Evolutionary conservation across 176 grass and related monocot genomes (phyloP).

Genomic region (Bonia amplexicaulis): DNA sequence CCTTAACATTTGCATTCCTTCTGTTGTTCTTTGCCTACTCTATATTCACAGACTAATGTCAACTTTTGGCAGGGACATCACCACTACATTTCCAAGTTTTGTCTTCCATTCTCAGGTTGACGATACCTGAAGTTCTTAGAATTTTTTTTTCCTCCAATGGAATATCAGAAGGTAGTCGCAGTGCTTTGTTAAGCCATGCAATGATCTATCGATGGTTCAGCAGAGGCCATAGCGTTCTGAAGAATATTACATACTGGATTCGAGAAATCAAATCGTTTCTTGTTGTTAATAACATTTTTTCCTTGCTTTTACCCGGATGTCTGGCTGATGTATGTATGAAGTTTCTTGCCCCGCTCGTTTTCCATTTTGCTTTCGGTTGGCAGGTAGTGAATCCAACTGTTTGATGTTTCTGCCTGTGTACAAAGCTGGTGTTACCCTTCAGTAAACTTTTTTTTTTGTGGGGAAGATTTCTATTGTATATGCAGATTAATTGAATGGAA

Average conservation of each 20-base stretch:
- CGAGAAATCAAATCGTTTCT: background rate
- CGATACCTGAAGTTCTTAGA: constrained; percentile 33
- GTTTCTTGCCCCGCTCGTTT: background rate
- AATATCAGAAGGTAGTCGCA: constrained; percentile 4
- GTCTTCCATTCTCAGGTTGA: constrained; percentile 67
- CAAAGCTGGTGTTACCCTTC: constrained; percentile 7
- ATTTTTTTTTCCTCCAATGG: background rate
- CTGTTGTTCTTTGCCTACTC: background rate
- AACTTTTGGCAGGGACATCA: constrained; percentile 46
- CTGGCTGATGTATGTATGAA: background rate
- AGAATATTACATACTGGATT: background rate
- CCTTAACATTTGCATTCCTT: background rate
- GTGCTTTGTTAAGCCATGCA: constrained; percentile 20
- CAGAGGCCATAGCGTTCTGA: background rate
- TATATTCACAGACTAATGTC: background rate
- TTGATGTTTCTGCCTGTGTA: constrained; percentile 14
- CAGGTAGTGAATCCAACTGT: background rate
- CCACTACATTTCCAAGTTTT: constrained; percentile 66
- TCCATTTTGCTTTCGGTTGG: background rate
- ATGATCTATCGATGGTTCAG: background rate
- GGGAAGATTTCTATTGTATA: constrained; percentile 7
- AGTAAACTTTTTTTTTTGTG: background rate
- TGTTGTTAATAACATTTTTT: constrained; percentile 23
- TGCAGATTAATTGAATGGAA: background rate
- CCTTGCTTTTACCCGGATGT: background rate